A percentile compares a stretch with the other conserved stretches of the same genome.
These are phyloP conservation scores for Cryptococcus sp. DNA, from an alignment of 1,284 basidiomycete genomes.

Conservation along the genomic window DNA sequence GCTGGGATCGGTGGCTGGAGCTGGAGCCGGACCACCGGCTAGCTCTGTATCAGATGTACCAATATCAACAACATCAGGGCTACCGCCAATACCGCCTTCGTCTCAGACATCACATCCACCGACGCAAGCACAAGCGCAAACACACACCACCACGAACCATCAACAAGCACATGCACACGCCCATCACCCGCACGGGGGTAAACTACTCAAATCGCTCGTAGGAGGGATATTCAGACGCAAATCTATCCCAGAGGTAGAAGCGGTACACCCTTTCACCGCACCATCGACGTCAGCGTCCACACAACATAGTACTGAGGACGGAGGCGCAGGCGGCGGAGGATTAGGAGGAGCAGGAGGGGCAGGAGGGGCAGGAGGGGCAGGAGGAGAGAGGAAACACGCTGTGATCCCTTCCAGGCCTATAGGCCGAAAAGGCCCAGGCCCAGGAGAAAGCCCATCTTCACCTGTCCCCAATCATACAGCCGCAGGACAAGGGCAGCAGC, in stretches of 20 bases:
- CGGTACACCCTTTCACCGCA: constrained; percentile 2
- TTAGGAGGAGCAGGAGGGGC: neutral
- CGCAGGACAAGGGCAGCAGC: neutral
- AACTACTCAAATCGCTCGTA: constrained; percentile 33
- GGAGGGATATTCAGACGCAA: constrained; percentile 35
- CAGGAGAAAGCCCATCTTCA: neutral
- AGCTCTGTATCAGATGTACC: no score
- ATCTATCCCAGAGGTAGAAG: constrained; percentile 7
- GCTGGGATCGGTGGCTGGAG: no score
- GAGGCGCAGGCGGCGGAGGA: neutral
- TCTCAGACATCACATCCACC: neutral
- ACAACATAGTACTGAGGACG: neutral
- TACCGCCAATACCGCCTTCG: neutral
- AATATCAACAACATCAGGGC: neutral
- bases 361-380: neutral
- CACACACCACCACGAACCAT: neutral
- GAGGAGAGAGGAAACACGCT: neutral
- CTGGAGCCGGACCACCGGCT: no score
- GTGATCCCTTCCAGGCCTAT: constrained; percentile 6
- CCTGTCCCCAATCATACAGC: neutral
- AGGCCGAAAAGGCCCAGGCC: no score
- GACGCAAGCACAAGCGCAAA: neutral
- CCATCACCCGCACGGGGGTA: constrained; percentile 12
- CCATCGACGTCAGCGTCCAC: constrained; percentile 3
- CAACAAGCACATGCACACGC: constrained; percentile 2